Evolutionary conservation across 2,329 filamentous ascomycete species (phyloP).

Genomic region (Orbilia javanica): DNA sequence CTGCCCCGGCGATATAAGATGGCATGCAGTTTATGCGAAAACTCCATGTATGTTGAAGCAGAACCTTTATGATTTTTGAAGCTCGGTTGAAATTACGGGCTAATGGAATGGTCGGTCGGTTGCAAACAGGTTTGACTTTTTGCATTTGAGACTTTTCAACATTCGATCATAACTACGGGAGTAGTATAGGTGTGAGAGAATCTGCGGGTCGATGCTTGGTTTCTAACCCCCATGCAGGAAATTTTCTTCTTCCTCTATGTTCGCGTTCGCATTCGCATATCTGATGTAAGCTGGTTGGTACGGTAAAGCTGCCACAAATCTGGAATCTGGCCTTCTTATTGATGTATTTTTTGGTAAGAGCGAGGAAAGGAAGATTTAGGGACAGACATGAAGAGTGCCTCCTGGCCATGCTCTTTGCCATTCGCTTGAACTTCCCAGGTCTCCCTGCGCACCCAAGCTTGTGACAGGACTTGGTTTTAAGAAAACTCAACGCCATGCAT

Average conservation of each 20-base stretch:
- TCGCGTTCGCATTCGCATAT: slow-evolving; percentile 8
- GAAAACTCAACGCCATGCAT: slow-evolving; percentile 47
- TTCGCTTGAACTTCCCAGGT: slow-evolving; percentile 40
- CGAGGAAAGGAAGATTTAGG: slow-evolving; percentile 1
- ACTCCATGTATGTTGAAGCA: slow-evolving; percentile 4
- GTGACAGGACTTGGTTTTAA: slow-evolving; percentile 43
- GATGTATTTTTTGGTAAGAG: slow-evolving; percentile 6
- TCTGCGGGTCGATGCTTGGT: not conserved
- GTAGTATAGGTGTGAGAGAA: slow-evolving; percentile 6
- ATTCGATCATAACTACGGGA: not conserved
- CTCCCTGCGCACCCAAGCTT: slow-evolving; percentile 42
- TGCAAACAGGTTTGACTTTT: slow-evolving; percentile 21
- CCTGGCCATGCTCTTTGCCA: slow-evolving; percentile 35
- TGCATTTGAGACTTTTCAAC: slow-evolving; percentile 21
- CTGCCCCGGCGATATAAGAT: not conserved
- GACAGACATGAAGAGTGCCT: not conserved
- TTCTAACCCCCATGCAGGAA: slow-evolving; percentile 33
- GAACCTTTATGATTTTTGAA: not conserved
- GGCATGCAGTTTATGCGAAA: slow-evolving; percentile 40
- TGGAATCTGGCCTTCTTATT: slow-evolving; percentile 6
- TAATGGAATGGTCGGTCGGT: slow-evolving; percentile 20
- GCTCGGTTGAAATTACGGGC: slow-evolving; percentile 15
- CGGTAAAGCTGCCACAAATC: not conserved
- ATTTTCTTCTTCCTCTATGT: not conserved
- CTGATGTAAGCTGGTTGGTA: not conserved